Conservation (phyloP, 805 yeast species). For the Candida dendrica region DNA sequence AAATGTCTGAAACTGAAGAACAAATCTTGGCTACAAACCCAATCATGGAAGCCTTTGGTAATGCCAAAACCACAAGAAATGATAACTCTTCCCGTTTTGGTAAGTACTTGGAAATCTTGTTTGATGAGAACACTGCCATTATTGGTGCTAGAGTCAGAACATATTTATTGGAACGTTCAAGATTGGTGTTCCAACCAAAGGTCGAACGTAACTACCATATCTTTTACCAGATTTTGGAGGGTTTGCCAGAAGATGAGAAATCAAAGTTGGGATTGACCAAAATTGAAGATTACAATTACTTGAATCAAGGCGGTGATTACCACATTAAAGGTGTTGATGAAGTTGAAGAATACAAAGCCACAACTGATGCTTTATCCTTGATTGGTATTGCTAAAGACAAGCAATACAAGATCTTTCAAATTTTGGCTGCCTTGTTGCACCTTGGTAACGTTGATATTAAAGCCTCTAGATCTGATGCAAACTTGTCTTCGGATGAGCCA, state of each 20-base stretch:
- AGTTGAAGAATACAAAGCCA: constrained; percentile 64
- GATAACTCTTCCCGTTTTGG: constrained; percentile 98
- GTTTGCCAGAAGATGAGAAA: constrained; percentile 49
- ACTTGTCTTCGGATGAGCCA: constrained; percentile 80
- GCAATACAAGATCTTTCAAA: constrained; percentile 64
- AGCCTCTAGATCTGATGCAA: constrained; percentile 79
- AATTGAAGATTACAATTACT: constrained; percentile 67
- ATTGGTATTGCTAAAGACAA: constrained; percentile 62
- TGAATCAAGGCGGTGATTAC: constrained; percentile 83
- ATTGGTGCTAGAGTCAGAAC: constrained; percentile 95
- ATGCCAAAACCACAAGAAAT: constrained; percentile 94
- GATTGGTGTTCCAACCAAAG: constrained; percentile 87
- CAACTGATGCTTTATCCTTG: constrained; percentile 67
- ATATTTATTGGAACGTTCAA: constrained; percentile 84
- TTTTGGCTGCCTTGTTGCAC: constrained; percentile 84
- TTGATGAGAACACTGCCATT: constrained; percentile 66
- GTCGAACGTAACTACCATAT: constrained; percentile 94
- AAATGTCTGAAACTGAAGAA: constrained; percentile 86
- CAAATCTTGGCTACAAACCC: constrained; percentile 96
- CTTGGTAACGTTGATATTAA: constrained; percentile 87
- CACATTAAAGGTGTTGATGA: constrained; percentile 77
- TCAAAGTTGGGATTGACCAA: constrained; percentile 50
- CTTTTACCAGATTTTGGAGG: constrained; percentile 82
- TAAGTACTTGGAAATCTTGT: constrained; percentile 86
- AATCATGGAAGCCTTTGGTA: constrained; percentile 96